Evolutionary conservation across 257 asterid genomes (phyloP).

Genomic region (Salvia hispanica): DNA sequence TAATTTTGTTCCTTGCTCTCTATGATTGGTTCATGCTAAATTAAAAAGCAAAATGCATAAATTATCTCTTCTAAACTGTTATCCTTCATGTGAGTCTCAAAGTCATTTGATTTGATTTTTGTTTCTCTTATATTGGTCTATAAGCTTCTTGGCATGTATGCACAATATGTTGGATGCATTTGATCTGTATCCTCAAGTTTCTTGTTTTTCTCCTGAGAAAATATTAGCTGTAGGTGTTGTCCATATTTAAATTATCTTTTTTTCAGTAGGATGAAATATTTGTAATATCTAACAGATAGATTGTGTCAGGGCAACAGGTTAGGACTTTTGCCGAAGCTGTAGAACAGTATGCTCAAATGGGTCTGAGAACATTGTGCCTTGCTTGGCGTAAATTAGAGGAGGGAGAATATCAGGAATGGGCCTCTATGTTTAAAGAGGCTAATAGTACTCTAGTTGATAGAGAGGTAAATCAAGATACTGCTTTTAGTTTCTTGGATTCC

Average conservation of each 20-base stretch:
- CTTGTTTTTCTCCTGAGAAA: constrained; percentile 1
- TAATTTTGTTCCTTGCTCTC: not conserved
- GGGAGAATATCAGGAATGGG: constrained; percentile 89
- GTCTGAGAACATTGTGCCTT: constrained; percentile 91
- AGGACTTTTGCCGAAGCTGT: constrained; percentile 83
- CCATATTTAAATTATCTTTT: not conserved
- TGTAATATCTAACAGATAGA: constrained; percentile 36
- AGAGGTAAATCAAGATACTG: constrained; percentile 58
- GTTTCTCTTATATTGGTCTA: not conserved
- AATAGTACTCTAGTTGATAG: constrained; percentile 90
- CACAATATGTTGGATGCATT: constrained; percentile 1
- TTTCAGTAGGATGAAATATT: constrained; percentile 24
- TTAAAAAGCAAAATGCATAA: not conserved
- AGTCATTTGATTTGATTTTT: constrained; percentile 9
- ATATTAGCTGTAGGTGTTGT: constrained; percentile 7
- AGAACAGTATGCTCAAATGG: constrained; percentile 92
- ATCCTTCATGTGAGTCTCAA: not conserved
- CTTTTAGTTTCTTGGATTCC: constrained; percentile 16
- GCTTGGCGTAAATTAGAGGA: constrained; percentile 91
- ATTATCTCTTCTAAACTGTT: not conserved
- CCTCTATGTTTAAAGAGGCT: constrained; percentile 88
- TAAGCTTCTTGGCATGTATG: constrained; percentile 18
- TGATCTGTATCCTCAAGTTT: constrained; percentile 13
- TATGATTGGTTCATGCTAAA: not conserved
- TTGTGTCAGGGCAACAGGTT: constrained; percentile 78